Conservation (phyloP, 441 rosid genomes). For the Populus hybrid region DNA sequence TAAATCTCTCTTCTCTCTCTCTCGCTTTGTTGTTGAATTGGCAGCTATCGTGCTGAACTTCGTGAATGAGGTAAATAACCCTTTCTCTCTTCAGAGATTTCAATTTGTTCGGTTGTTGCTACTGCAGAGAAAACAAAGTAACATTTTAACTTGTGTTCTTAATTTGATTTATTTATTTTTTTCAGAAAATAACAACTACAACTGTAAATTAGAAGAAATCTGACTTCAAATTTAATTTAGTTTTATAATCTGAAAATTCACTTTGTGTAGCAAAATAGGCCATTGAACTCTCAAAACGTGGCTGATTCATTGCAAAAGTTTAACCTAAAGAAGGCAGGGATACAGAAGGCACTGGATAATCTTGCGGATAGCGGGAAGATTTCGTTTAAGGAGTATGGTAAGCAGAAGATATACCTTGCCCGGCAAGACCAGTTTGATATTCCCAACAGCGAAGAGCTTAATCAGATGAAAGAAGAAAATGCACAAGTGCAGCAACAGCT, state of each 20-base stretch:
- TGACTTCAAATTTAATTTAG: neutral
- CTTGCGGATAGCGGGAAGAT: slow-evolving; percentile 74
- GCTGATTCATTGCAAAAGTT: slow-evolving; percentile 89
- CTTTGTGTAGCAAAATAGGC: slow-evolving; percentile 73
- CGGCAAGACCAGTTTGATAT: slow-evolving; percentile 89
- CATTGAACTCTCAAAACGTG: slow-evolving; percentile 77
- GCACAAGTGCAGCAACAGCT: slow-evolving; percentile 58
- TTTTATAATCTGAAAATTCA: neutral
- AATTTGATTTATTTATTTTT: no score
- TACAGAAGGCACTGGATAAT: slow-evolving; percentile 79
- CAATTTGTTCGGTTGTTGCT: neutral
- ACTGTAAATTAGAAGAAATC: neutral
- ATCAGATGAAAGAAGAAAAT: slow-evolving; percentile 73
- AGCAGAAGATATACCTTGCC: slow-evolving; percentile 90
- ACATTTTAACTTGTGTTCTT: neutral
- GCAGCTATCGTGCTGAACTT: slow-evolving; percentile 90
- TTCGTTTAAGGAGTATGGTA: slow-evolving; percentile 88
- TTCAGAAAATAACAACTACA: neutral
- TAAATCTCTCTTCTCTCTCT: neutral
- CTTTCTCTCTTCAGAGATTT: neutral
- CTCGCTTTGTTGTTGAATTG: slow-evolving; percentile 15
- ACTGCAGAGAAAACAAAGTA: neutral
- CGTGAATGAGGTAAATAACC: slow-evolving; percentile 67
- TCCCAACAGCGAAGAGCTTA: slow-evolving; percentile 76
- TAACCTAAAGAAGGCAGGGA: slow-evolving; percentile 80